phyloP scores from a whole-genome alignment of 306 rosid genomes.

The Prunus davidiana region DNA sequence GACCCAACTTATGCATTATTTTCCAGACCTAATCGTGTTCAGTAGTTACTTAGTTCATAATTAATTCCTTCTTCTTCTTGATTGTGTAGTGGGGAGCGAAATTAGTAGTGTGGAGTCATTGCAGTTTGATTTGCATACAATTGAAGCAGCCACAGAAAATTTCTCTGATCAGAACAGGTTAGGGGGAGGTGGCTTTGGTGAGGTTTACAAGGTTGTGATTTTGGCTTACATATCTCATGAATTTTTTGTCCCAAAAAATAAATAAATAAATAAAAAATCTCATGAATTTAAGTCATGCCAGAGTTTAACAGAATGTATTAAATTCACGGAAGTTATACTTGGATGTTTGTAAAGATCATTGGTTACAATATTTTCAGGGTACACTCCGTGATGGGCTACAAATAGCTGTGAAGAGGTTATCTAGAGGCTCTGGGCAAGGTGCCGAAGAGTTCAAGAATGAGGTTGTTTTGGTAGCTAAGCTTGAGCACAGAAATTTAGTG shows the following conservation, averaged over 20 bases:
- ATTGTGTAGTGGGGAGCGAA: not conserved
- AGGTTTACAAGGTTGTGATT: constrained; percentile 22
- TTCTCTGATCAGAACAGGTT: constrained; percentile 24
- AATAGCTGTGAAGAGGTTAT: constrained; percentile 27
- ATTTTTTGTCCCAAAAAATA: not conserved
- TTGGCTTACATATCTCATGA: not conserved
- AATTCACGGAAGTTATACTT: not conserved
- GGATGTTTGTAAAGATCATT: not conserved
- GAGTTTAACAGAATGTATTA: not conserved
- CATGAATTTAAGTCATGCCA: not conserved
- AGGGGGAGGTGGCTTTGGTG: constrained; percentile 32
- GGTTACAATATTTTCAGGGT: constrained; percentile 15
- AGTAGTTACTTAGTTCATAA: not conserved
- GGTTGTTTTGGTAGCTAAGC: constrained; percentile 24
- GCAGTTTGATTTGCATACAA: constrained; percentile 21
- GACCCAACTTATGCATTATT: not conserved
- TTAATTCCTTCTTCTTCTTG: not conserved
- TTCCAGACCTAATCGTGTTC: not conserved
- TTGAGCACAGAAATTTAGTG: constrained; percentile 27
- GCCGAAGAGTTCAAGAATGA: constrained; percentile 17
- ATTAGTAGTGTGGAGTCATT: constrained; percentile 10
- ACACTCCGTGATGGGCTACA: constrained; percentile 20
- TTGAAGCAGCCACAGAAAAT: constrained; percentile 23
- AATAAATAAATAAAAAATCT: not conserved
- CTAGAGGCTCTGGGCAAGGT: constrained; percentile 17